Conservation (phyloP, 2,329 filamentous ascomycete species). For the Coniochaeta pulveracea region DNA sequence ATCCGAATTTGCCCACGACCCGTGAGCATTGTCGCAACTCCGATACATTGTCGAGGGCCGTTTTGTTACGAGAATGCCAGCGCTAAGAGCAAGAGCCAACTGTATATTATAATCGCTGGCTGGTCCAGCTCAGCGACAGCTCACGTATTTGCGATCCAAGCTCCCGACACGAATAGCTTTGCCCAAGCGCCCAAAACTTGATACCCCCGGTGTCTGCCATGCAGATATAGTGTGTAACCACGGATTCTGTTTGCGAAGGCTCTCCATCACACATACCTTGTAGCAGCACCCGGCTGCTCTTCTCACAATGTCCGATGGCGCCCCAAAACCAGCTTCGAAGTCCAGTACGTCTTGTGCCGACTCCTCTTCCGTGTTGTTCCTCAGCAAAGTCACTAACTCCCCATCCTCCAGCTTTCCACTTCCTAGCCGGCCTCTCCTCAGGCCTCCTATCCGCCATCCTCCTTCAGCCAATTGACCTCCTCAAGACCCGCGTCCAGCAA, state of each 20-base stretch:
- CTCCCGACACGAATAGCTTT: neutral
- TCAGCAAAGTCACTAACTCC: neutral
- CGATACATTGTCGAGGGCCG: too few relatives aligned
- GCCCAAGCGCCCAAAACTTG: neutral
- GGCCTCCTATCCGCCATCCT: slow-evolving; percentile 82
- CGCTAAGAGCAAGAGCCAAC: neutral
- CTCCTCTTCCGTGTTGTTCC: neutral
- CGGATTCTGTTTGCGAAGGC: neutral
- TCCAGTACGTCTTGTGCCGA: slow-evolving; percentile 16
- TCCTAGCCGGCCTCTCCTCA: slow-evolving; percentile 76
- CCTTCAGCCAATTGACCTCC: slow-evolving; percentile 86
- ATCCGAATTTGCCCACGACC: neutral
- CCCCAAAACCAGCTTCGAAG: slow-evolving; percentile 19
- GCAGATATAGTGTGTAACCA: neutral
- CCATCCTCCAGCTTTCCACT: slow-evolving; percentile 58
- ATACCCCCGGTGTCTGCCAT: neutral
- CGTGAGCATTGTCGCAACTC: neutral
- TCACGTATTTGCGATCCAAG: too few relatives aligned
- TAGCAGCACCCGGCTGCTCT: neutral
- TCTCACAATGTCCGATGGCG: slow-evolving; percentile 21
- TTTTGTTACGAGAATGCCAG: neutral
- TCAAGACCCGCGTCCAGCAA: slow-evolving; percentile 95
- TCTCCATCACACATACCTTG: neutral
- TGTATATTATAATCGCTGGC: neutral
- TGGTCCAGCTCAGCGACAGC: slow-evolving; percentile 3